Evolutionary conservation across 2,329 filamentous ascomycete species (phyloP).

Genomic region (Zelopaecilomyces penicillatus): DNA sequence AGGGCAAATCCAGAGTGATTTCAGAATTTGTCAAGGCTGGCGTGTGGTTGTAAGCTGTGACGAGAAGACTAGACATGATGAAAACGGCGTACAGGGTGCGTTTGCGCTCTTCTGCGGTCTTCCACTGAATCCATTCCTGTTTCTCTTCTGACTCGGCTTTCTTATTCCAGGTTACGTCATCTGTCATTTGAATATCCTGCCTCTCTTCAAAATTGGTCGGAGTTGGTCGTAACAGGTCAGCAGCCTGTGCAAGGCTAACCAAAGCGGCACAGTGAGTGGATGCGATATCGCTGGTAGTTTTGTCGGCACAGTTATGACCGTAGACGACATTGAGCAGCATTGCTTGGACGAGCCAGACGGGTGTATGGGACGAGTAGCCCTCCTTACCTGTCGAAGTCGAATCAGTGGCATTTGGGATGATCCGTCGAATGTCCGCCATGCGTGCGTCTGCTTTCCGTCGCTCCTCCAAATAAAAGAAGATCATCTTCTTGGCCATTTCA

Average conservation of each 20-base stretch:
- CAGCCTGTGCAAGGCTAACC: conserved; percentile 82
- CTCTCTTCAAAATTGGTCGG: conserved; percentile 31
- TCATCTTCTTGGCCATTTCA: conserved; percentile 91
- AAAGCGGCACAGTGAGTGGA: conserved; percentile 86
- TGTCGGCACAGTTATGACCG: conserved; percentile 89
- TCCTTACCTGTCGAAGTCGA: conserved; percentile 44
- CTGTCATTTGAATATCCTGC: conserved; percentile 50
- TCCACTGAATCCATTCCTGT: conserved; percentile 76
- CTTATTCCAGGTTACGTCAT: conserved; percentile 40
- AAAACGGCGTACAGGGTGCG: conserved; percentile 88
- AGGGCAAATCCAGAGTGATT: conserved; percentile 79
- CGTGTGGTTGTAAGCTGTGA: conserved; percentile 87
- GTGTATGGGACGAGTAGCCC: conserved; percentile 58
- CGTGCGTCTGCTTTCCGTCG: conserved; percentile 75
- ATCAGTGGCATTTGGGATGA: conserved; percentile 38
- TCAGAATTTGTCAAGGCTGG: conserved; percentile 92
- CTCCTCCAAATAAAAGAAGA: conserved; percentile 86
- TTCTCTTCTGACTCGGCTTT: conserved; percentile 43
- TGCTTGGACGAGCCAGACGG: conserved; percentile 90
- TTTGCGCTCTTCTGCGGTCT: conserved; percentile 80
- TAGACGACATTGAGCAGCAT: conserved; percentile 97
- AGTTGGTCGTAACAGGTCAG: conserved; percentile 54
- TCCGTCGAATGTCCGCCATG: conserved; percentile 50
- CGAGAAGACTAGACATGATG: conserved; percentile 80
- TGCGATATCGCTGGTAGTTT: conserved; percentile 82